A percentile compares a stretch with the other conserved stretches of the same genome.
These are phyloP conservation scores for Chalciporus pseudorubinellus DNA, from an alignment of 768 basidiomycete genomes.

Conservation along the genomic window DNA sequence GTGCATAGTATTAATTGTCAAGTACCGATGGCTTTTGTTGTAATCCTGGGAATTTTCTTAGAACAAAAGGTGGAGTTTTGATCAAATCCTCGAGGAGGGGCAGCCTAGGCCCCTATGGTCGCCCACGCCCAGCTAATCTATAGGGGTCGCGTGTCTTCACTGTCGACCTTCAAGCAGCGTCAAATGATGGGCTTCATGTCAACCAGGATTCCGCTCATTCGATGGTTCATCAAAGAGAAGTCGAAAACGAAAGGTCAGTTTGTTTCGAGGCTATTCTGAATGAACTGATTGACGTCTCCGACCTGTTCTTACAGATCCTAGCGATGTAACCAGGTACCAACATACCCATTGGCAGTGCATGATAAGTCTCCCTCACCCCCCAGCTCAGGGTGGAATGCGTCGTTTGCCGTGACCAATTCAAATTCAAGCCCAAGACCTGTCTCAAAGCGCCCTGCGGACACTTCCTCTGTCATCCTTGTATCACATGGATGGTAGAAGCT, in stretches of 20 bases:
- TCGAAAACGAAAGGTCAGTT: not conserved
- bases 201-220: not conserved
- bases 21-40: slow-evolving; percentile 21
- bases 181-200: not conserved
- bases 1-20: slow-evolving; percentile 12
- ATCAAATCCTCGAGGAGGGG: not conserved
- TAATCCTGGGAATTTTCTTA: slow-evolving; percentile 11
- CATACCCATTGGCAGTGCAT: too few relatives aligned
- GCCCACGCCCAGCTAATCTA: too few relatives aligned
- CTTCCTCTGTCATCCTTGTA: not conserved
- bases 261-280: not conserved
- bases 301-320: not conserved
- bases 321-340: too few relatives aligned
- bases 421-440: not conserved
- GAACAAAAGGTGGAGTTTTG: not conserved
- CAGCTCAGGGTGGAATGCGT: too few relatives aligned
- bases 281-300: not conserved
- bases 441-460: not conserved
- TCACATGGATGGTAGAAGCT: not conserved
- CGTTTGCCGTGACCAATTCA: too few relatives aligned
- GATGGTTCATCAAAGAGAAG: not conserved
- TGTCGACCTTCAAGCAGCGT: not conserved
- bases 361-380: too few relatives aligned
- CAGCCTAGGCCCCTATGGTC: too few relatives aligned
- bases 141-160: not conserved